A percentile compares a stretch with the other conserved stretches of the same genome.
phyloP scores from a whole-genome alignment of 495 filamentous ascomycete genomes.

The Aspergillus affinis region DNA sequence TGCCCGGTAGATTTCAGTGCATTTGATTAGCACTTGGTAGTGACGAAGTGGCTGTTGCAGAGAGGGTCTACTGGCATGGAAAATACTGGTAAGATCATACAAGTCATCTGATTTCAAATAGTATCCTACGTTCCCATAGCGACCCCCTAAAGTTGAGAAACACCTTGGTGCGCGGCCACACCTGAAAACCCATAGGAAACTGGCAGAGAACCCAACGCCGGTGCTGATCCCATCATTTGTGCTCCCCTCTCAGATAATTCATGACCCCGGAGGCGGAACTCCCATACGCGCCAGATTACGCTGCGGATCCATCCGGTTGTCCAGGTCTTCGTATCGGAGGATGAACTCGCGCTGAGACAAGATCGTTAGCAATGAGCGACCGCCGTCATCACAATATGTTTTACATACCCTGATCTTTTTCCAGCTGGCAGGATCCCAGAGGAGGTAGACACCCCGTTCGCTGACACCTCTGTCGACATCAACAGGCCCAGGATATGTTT shows the following conservation, averaged over 20 bases:
- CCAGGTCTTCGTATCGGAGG: conserved; percentile 75
- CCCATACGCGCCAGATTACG: conserved; percentile 36
- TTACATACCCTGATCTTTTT: conserved; percentile 72
- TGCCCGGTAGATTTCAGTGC: not conserved
- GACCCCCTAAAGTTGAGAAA: conserved; percentile 31
- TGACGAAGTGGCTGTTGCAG: not conserved
- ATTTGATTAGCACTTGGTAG: not conserved
- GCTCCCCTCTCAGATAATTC: conserved; percentile 20
- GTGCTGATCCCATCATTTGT: conserved; percentile 28
- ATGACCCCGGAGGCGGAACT: conserved; percentile 44
- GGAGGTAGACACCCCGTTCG: conserved; percentile 84
- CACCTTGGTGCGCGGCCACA: conserved; percentile 28
- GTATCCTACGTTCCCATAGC: conserved; percentile 29
- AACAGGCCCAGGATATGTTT: conserved; percentile 64
- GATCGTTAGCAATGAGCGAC: not conserved
- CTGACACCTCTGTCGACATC: conserved; percentile 59
- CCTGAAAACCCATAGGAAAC: conserved; percentile 32
- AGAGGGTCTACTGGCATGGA: not conserved
- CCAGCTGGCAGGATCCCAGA: conserved; percentile 86
- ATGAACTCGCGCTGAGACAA: conserved; percentile 67
- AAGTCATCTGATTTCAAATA: conserved; percentile 29
- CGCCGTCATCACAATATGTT: not conserved
- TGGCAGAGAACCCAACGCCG: conserved; percentile 37
- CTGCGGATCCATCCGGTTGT: conserved; percentile 52
- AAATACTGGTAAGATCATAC: conserved; percentile 20